Conservation (phyloP, 2,329 filamentous ascomycete species). For the Alternaria tenuissima region DNA sequence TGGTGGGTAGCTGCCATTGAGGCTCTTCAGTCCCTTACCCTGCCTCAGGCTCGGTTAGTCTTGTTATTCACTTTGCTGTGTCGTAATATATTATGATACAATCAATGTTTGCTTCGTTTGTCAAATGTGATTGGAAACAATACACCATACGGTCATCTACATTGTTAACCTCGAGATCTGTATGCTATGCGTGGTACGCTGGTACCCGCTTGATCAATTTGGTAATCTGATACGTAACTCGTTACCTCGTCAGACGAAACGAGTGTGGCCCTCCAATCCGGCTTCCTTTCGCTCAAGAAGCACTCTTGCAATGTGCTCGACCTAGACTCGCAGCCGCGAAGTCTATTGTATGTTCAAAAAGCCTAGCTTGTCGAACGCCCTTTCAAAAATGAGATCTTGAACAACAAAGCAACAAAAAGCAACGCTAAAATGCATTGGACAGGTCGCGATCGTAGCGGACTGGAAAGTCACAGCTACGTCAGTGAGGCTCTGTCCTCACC, state of each 20-base stretch:
- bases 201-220: constrained; percentile 7
- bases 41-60: not conserved
- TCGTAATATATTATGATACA: not conserved
- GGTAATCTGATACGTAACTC: constrained; percentile 7
- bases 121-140: not conserved
- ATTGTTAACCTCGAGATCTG: not conserved
- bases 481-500: constrained; percentile 14
- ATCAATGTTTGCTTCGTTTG: not conserved
- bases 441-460: constrained; percentile 9
- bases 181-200: not conserved
- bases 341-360: constrained; percentile 8
- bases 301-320: not conserved
- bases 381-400: not conserved
- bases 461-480: constrained; percentile 7
- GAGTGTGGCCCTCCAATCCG: not conserved
- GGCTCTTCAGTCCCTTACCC: not conserved
- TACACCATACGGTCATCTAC: not conserved
- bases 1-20: not conserved
- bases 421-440: constrained; percentile 12
- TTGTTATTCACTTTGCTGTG: not conserved
- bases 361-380: constrained; percentile 4
- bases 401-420: constrained; percentile 2
- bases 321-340: constrained; percentile 4
- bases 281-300: not conserved
- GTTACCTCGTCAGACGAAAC: not conserved